phyloP scores from a whole-genome alignment of 306 rosid genomes.

The Prunus fruticosa region DNA sequence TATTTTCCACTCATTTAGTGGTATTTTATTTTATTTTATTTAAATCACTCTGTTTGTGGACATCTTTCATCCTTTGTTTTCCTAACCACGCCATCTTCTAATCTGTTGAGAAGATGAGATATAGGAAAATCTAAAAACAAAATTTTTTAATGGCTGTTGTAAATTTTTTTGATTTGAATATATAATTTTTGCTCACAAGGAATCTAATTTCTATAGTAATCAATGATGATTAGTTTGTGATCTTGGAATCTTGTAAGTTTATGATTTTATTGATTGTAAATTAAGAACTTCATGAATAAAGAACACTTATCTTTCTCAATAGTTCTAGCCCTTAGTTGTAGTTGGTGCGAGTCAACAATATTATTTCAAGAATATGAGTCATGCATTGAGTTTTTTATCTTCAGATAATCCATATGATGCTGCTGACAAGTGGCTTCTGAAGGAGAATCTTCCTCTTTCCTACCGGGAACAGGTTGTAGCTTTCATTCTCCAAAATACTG shows the following conservation, averaged over 20 bases:
- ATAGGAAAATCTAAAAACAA: background rate
- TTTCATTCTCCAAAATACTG: constrained; percentile 89
- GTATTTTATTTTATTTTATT: background rate
- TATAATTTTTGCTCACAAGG: too few species aligned
- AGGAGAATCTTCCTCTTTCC: constrained; percentile 82
- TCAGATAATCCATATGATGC: constrained; percentile 80
- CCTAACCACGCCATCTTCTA: background rate
- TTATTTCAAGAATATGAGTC: constrained; percentile 11
- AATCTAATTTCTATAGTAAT: background rate
- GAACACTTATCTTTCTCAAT: background rate
- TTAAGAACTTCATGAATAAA: background rate
- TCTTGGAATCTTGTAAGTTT: background rate
- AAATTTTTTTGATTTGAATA: too few species aligned
- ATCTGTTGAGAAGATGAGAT: constrained; percentile 1
- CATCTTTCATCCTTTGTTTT: background rate
- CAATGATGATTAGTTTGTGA: background rate
- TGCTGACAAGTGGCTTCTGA: constrained; percentile 96
- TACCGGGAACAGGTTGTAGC: constrained; percentile 91
- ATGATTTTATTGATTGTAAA: background rate
- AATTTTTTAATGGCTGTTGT: background rate
- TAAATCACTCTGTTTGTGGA: background rate
- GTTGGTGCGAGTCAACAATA: background rate
- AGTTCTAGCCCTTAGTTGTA: constrained; percentile 8
- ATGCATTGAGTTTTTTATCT: constrained; percentile 18
- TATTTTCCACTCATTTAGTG: background rate